Percentiles rank a stretch among this genome's conserved stretches.
These are phyloP conservation scores for Microdochium trichocladiopsis DNA, from an alignment of 2,329 filamentous ascomycete genomes.

Conservation along the genomic window DNA sequence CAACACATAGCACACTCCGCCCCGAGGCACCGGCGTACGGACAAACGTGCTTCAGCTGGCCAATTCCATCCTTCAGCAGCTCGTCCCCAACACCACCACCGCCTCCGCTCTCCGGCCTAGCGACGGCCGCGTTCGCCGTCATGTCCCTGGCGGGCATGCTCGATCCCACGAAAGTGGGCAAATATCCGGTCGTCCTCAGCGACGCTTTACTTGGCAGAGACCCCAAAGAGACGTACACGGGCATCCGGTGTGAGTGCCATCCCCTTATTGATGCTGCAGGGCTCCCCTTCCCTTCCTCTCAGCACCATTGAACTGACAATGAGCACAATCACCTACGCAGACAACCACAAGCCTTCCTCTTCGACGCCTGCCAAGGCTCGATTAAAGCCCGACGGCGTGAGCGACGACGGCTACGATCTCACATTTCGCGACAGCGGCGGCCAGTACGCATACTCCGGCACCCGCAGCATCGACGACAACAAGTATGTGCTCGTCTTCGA, in stretches of 20 bases:
- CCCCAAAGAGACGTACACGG: conserved; percentile 51
- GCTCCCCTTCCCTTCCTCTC: neutral
- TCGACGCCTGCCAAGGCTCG: conserved; percentile 40
- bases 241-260: conserved; percentile 45
- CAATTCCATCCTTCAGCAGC: too few species aligned
- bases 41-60: too few species aligned
- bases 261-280: neutral
- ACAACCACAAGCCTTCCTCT: conserved; percentile 55
- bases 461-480: conserved; percentile 45
- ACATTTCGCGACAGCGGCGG: conserved; percentile 45
- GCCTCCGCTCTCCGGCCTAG: neutral
- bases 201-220: conserved; percentile 51
- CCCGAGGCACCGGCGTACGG: too few species aligned
- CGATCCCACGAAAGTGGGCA: conserved; percentile 52
- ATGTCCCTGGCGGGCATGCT: conserved; percentile 16
- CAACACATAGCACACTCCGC: too few species aligned
- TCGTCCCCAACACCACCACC: too few species aligned
- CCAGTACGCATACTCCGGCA: conserved; percentile 55
- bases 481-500: conserved; percentile 72
- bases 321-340: conserved; percentile 25
- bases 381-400: conserved; percentile 38
- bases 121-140: neutral
- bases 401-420: conserved; percentile 36
- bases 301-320: neutral
- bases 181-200: conserved; percentile 58